A percentile compares a stretch with the other conserved stretches of the same genome.
Evolutionary conservation across 345 rosid genomes (phyloP).

Genomic region (Anastatica hierochuntica): DNA sequence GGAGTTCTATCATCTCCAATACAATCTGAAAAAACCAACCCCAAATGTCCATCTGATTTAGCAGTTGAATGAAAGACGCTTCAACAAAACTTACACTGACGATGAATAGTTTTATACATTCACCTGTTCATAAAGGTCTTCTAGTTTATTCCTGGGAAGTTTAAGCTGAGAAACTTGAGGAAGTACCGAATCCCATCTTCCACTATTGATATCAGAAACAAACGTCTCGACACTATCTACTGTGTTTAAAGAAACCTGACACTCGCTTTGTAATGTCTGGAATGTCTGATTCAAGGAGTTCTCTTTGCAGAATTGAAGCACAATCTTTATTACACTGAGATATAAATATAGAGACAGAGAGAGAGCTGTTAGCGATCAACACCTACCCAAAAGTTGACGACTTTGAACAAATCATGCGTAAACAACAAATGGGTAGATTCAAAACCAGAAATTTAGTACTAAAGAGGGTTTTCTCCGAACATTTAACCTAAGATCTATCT

Average conservation of each 20-base stretch:
- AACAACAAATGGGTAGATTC: too few species aligned
- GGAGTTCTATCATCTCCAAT: slow-evolving; percentile 91
- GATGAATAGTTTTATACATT: too few species aligned
- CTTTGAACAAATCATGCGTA: too few species aligned
- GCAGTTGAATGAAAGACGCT: too few species aligned
- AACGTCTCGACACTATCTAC: slow-evolving; percentile 94
- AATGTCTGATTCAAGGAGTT: slow-evolving; percentile 89
- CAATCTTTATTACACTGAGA: slow-evolving; percentile 86
- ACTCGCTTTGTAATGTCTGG: slow-evolving; percentile 85
- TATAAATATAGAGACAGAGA: too few species aligned
- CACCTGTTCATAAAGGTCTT: slow-evolving; percentile 94
- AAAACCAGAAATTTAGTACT: too few species aligned
- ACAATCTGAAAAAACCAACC: slow-evolving; percentile 95
- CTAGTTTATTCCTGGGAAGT: slow-evolving; percentile 81
- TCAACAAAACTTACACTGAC: too few species aligned
- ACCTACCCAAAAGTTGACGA: too few species aligned
- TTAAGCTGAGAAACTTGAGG: slow-evolving; percentile 96
- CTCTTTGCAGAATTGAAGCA: slow-evolving; percentile 98
- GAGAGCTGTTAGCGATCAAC: too few species aligned
- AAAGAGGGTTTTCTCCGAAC: not conserved
- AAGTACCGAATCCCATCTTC: slow-evolving; percentile 80
- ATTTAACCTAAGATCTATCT: slow-evolving; percentile 16
- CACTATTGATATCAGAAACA: slow-evolving; percentile 76
- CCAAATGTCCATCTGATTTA: too few species aligned
- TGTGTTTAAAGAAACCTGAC: slow-evolving; percentile 88